These are phyloP conservation scores for Bruguiera sexangula DNA, from an alignment of 345 rosid genomes.

Conservation along the genomic window DNA sequence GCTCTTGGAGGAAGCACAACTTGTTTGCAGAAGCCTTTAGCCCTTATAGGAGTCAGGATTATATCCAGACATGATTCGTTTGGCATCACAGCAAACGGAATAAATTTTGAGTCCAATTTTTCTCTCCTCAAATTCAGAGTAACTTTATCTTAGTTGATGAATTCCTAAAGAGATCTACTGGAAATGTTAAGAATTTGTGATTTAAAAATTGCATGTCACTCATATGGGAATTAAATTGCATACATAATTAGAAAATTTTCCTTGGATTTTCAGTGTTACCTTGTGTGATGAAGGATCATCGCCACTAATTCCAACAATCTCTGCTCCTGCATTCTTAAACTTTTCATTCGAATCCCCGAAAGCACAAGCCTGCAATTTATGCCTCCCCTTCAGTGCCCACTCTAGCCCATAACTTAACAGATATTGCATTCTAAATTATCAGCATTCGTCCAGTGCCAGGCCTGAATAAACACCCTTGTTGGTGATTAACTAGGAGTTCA, in stretches of 20 bases:
- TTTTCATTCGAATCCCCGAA: constrained; percentile 90
- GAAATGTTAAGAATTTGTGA: neutral
- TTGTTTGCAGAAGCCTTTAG: constrained; percentile 69
- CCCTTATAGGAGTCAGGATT: constrained; percentile 67
- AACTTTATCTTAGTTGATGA: neutral
- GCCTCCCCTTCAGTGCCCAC: constrained; percentile 8
- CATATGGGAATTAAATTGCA: neutral
- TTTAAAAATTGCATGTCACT: neutral
- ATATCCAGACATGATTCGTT: constrained; percentile 9
- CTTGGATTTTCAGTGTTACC: constrained; percentile 34
- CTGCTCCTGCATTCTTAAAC: constrained; percentile 96
- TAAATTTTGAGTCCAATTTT: too few species aligned
- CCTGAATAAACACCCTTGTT: too few species aligned
- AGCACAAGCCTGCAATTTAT: constrained; percentile 64
- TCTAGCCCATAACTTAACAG: neutral
- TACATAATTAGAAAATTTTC: neutral
- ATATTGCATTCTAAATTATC: neutral
- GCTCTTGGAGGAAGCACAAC: constrained; percentile 60
- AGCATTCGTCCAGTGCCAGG: neutral
- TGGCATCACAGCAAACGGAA: too few species aligned
- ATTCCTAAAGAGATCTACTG: neutral
- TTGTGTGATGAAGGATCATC: constrained; percentile 86
- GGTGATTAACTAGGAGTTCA: too few species aligned
- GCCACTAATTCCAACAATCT: constrained; percentile 90
- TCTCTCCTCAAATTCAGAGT: neutral